Evolutionary conservation across 495 filamentous ascomycete species (phyloP).

Genomic region (Xylaria acuta): DNA sequence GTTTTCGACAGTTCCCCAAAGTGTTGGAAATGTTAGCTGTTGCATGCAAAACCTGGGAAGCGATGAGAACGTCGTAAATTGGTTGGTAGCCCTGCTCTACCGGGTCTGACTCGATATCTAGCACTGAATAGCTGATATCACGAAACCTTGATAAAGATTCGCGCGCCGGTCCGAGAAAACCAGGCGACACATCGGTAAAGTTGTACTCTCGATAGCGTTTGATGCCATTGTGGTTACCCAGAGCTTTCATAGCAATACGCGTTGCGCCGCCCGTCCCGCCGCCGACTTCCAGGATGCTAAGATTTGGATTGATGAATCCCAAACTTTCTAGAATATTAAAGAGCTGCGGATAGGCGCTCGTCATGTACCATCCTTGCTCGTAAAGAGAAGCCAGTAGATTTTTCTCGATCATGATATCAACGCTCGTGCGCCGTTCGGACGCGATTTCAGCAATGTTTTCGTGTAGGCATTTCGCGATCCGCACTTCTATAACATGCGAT

Average conservation of each 20-base stretch:
- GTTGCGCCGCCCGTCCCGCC: conserved; percentile 44
- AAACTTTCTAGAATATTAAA: conserved; percentile 32
- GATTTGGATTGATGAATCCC: conserved; percentile 41
- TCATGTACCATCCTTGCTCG: conserved; percentile 35
- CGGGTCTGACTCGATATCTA: conserved; percentile 53
- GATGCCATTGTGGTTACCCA: conserved; percentile 32
- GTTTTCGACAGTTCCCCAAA: conserved; percentile 47
- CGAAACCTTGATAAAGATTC: conserved; percentile 37
- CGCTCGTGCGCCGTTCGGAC: conserved; percentile 41
- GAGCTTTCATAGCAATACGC: conserved; percentile 39
- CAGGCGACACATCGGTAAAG: conserved; percentile 59
- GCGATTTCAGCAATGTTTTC: conserved; percentile 47
- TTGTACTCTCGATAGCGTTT: conserved; percentile 37
- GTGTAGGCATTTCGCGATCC: conserved; percentile 13
- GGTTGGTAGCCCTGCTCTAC: conserved; percentile 50
- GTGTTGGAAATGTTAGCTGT: conserved; percentile 47
- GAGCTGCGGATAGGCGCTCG: conserved; percentile 32
- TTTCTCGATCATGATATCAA: conserved; percentile 47
- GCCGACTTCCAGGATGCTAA: conserved; percentile 54
- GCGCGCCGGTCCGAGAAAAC: conserved; percentile 52
- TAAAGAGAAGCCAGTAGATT: conserved; percentile 48
- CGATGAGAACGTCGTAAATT: conserved; percentile 58
- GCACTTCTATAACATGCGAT: not conserved
- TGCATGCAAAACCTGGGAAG: conserved; percentile 53
- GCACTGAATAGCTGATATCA: conserved; percentile 31